Evolutionary conservation across 106 monocot genomes (phyloP).

Genomic region (Posidonia australis): DNA sequence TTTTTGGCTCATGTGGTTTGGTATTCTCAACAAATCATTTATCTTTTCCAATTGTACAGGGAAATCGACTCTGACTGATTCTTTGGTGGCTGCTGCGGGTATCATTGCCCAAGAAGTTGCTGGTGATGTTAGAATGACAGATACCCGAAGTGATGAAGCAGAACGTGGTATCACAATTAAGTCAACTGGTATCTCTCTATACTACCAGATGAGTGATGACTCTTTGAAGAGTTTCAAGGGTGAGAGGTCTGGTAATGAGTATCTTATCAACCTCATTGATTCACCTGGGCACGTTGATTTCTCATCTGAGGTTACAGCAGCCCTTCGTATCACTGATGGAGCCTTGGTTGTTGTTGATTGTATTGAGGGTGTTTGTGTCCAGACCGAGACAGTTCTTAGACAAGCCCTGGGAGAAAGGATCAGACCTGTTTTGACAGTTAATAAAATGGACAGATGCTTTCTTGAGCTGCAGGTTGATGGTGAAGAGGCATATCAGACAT

Average conservation of each 20-base stretch:
- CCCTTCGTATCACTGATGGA: conserved; percentile 43
- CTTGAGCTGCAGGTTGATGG: conserved; percentile 44
- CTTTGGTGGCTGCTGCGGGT: conserved; percentile 38
- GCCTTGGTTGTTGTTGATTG: conserved; percentile 42
- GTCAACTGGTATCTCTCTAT: conserved; percentile 33
- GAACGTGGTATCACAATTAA: conserved; percentile 47
- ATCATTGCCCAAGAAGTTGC: conserved; percentile 46
- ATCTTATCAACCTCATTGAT: conserved; percentile 49
- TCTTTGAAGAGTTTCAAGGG: conserved; percentile 33
- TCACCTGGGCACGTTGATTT: conserved; percentile 49
- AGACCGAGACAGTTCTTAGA: conserved; percentile 39
- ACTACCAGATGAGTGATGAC: conserved; percentile 33
- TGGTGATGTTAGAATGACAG: conserved; percentile 37
- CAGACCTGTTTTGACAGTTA: conserved; percentile 37
- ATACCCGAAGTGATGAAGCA: conserved; percentile 38
- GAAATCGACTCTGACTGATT: conserved; percentile 35
- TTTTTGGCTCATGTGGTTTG: background rate
- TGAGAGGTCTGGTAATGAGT: conserved; percentile 35
- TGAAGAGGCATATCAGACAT: conserved; percentile 45
- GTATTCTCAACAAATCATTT: no score
- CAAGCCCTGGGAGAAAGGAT: conserved; percentile 48
- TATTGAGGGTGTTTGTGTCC: conserved; percentile 45
- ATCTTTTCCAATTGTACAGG: conserved; percentile 12
- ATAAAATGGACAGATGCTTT: conserved; percentile 45
- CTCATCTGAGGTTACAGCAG: conserved; percentile 45